These are phyloP conservation scores for Hypoxylon sp. DNA, from an alignment of 2,329 filamentous ascomycete species.

Conservation along the genomic window DNA sequence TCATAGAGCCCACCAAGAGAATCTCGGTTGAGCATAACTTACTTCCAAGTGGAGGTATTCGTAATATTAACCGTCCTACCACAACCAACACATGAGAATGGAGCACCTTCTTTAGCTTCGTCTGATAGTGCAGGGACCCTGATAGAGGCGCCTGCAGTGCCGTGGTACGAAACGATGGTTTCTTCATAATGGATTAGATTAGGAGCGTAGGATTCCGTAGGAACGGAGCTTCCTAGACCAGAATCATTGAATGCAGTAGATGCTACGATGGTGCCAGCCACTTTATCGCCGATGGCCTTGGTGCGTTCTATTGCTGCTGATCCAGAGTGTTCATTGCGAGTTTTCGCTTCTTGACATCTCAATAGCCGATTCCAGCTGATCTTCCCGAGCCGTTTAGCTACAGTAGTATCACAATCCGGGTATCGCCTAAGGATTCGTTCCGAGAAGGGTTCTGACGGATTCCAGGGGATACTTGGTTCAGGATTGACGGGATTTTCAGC, in stretches of 20 bases:
- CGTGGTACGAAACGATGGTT: constrained; percentile 34
- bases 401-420: background rate
- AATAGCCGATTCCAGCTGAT: background rate
- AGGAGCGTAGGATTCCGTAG: background rate
- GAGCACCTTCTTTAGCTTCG: constrained; percentile 19
- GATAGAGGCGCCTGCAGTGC: constrained; percentile 26
- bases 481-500: background rate
- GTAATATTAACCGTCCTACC: constrained; percentile 16
- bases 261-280: background rate
- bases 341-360: background rate
- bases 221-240: background rate
- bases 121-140: constrained; percentile 31
- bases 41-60: constrained; percentile 34
- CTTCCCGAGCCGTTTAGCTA: background rate
- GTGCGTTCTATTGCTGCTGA: background rate
- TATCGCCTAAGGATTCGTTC: background rate
- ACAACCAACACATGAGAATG: constrained; percentile 29
- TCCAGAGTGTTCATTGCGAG: background rate
- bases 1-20: background rate
- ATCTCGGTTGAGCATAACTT: background rate
- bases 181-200: constrained; percentile 27
- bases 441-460: background rate
- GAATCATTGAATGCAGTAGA: constrained; percentile 2
- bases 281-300: background rate
- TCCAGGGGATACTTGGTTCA: background rate